phyloP scores from a whole-genome alignment of 106 monocot species.

The Vanilla planifolia region DNA sequence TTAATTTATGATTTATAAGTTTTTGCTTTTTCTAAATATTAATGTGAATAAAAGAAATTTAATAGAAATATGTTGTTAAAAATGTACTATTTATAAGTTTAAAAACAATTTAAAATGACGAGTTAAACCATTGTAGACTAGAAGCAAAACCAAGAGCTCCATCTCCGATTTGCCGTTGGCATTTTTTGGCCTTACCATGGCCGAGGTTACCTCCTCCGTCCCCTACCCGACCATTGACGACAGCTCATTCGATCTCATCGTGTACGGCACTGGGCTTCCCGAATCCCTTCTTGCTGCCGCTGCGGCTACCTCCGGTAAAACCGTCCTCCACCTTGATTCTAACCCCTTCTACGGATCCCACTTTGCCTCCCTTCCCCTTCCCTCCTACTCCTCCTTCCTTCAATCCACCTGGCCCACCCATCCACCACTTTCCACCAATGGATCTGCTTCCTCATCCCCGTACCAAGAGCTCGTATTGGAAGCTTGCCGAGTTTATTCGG shows the following conservation, averaged over 20 bases:
- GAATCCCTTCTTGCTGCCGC: conserved; percentile 77
- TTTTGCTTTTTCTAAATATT: too few species aligned
- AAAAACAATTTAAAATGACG: too few species aligned
- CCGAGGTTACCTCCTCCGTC: neutral
- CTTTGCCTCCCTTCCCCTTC: conserved; percentile 54
- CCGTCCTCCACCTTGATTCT: conserved; percentile 92
- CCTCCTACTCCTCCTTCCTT: conserved; percentile 1
- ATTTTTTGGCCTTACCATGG: neutral
- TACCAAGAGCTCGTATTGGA: conserved; percentile 14
- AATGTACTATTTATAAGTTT: too few species aligned
- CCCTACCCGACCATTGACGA: conserved; percentile 22
- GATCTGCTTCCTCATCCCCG: neutral
- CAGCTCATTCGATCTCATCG: conserved; percentile 64
- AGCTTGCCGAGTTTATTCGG: conserved; percentile 24
- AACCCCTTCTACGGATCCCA: conserved; percentile 87
- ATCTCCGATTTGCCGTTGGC: neutral
- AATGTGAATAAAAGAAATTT: too few species aligned
- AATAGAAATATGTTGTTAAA: too few species aligned
- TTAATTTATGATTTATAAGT: too few species aligned
- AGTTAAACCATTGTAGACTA: too few species aligned
- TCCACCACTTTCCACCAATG: neutral
- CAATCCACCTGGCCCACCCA: neutral
- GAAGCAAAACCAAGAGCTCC: too few species aligned
- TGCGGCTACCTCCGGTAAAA: conserved; percentile 41
- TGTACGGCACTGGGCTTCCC: conserved; percentile 73